Base-by-base conservation (phyloP, 257 asterid species). In the Anisodus tanguticus region DNA sequence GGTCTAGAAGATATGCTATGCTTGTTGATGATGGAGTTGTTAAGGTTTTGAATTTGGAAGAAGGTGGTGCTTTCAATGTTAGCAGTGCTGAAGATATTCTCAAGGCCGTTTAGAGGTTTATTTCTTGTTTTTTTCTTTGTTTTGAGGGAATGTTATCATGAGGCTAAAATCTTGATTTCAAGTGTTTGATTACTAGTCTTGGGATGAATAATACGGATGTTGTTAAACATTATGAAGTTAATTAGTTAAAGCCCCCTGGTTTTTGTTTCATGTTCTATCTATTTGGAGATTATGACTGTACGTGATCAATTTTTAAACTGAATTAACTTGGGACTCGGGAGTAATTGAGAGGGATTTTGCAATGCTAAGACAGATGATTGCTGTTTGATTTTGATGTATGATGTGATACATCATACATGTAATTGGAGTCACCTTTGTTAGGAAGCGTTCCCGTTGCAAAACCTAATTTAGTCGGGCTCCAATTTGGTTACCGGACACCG, bases 81-180 rank as follows among this genome's bases (percentile, higher is more conserved):
- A 95, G 98, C 93, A 92, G 99, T 78, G 99, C 99, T 9, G 99
- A 93, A 88, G 98, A 94, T 85, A 26, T 95, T 93, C 98, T 95
- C 84, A 90, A 92, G 81, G 93, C 91, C 41, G 76, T 95, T 15
- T 76, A 76, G 81, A 76, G 62, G 45, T 76, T 77, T 92, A 81
- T 55, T 84, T 80, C 17, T 12, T 16, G 35, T 31, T 85, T 49
- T 77, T 10, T 57, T 51, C 16, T 19, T 78, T 64, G 68, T 85
- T 85, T 85, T 58, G 78, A 80, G 83, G 86, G 68, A 70, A 41
- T 70, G 80, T 71, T 84, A 7, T 66, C 68, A 22, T 8, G 80
- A 74, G 60, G 80, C 12, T 16, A 15, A 41, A 59, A 6, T 72
- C 31, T 72, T 72, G 26, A 8, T 59, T 59, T n/a, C 19, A 59